phyloP scores from a whole-genome alignment of 2,329 filamentous ascomycete species.

The Dactylellina parvicollis region DNA sequence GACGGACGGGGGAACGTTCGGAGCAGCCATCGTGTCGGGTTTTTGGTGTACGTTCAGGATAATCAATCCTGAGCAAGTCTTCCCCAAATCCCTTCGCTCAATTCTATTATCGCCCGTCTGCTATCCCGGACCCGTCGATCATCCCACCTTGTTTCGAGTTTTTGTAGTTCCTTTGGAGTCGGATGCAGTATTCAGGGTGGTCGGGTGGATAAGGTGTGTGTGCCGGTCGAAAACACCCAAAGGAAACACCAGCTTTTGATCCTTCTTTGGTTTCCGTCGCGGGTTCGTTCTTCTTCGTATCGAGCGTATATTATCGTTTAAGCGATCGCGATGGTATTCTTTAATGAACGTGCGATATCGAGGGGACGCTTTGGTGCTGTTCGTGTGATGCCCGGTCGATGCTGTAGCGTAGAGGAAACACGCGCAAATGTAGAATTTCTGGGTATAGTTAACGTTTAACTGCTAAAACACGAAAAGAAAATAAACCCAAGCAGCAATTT shows the following conservation, averaged over 20 bases:
- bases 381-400: background rate
- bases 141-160: background rate
- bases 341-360: conserved; percentile 10
- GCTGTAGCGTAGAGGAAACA: conserved; percentile 24
- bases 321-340: conserved; percentile 17
- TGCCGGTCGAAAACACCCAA: background rate
- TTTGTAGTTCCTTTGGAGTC: background rate
- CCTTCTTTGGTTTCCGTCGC: no score
- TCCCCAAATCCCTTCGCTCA: background rate
- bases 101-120: background rate
- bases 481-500: background rate
- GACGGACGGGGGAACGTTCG: conserved; percentile 41
- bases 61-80: background rate
- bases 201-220: background rate
- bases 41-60: background rate
- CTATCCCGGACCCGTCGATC: background rate
- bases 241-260: conserved; percentile 6
- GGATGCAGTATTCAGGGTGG: background rate
- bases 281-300: no score
- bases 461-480: background rate
- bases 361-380: background rate
- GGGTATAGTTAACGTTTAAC: no score
- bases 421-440: conserved; percentile 35
- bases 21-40: conserved; percentile 43
- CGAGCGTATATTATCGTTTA: background rate